These are phyloP conservation scores for Ceratocystiopsis sp. DNA, from an alignment of 2,329 filamentous ascomycete genomes.

Conservation along the genomic window DNA sequence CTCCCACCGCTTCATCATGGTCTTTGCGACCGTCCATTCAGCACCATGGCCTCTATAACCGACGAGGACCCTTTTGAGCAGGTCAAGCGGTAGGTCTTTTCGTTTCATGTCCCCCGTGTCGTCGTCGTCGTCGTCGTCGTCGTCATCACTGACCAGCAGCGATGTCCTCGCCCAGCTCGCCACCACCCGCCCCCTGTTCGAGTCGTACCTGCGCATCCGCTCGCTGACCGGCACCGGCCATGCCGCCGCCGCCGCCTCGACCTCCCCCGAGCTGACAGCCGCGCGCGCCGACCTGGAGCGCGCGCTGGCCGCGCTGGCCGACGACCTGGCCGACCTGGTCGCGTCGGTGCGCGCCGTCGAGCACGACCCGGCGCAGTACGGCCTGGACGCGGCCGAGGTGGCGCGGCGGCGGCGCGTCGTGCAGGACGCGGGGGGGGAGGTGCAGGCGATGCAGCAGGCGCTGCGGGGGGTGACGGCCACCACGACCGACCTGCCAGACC, in stretches of 20 bases:
- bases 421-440: constrained; percentile 72
- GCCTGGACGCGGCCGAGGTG: constrained; percentile 69
- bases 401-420: constrained; percentile 65
- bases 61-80: constrained; percentile 57
- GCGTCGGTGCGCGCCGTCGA: constrained; percentile 80
- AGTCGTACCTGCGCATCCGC: constrained; percentile 89
- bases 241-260: constrained; percentile 17
- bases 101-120: neutral
- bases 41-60: constrained; percentile 54
- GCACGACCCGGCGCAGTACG: constrained; percentile 71
- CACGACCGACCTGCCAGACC: constrained; percentile 31
- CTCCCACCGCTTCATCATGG: too few relatives aligned
- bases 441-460: constrained; percentile 79
- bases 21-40: neutral
- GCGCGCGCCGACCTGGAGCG: constrained; percentile 53
- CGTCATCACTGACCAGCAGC: constrained; percentile 27
- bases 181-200: constrained; percentile 70
- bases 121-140: neutral
- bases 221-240: constrained; percentile 49
- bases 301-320: constrained; percentile 50
- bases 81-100: constrained; percentile 44
- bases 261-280: constrained; percentile 70
- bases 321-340: constrained; percentile 78
- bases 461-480: constrained; percentile 24
- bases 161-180: constrained; percentile 77